phyloP scores from a whole-genome alignment of 202 grass and related monocot genomes.

The Eragrostis tef region DNA sequence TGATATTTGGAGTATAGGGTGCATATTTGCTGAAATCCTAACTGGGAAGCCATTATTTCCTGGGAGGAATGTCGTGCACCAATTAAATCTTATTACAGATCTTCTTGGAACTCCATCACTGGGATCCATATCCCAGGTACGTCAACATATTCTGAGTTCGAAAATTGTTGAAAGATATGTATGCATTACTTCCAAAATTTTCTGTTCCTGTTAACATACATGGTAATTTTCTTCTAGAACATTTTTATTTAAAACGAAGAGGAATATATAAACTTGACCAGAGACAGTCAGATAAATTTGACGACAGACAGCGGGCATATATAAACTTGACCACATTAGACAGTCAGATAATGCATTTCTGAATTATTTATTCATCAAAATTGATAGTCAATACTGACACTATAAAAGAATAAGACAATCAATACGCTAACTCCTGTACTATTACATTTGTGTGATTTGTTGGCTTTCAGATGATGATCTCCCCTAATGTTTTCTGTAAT shows the following conservation, averaged over 20 bases:
- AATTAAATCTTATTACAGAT: conserved; percentile 90
- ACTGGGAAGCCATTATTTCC: conserved; percentile 80
- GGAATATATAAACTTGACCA: not conserved
- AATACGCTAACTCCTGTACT: conserved; percentile 17
- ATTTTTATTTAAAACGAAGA: conserved; percentile 34
- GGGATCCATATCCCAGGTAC: conserved; percentile 64
- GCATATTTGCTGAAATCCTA: conserved; percentile 94
- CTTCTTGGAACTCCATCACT: conserved; percentile 76
- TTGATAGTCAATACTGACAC: not conserved
- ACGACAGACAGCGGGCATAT: conserved; percentile 23
- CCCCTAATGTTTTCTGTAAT: conserved; percentile 36
- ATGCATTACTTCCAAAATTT: conserved; percentile 19
- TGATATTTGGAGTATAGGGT: conserved; percentile 98
- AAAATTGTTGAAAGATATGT: not conserved
- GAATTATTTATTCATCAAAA: conserved; percentile 31
- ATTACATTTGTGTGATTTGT: conserved; percentile 25
- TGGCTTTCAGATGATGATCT: conserved; percentile 12
- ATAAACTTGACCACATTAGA: not conserved
- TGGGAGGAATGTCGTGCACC: conserved; percentile 90
- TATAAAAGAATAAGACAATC: conserved; percentile 3
- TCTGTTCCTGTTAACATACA: conserved; percentile 1
- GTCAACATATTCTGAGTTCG: conserved; percentile 25
- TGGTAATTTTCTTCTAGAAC: conserved; percentile 25
- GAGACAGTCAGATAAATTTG: not conserved
- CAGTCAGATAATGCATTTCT: not conserved